Percentiles rank a stretch among this genome's conserved stretches.
Conservation (phyloP, 2,329 filamentous ascomycete genomes). For the Lecanicillium sp. region DNA sequence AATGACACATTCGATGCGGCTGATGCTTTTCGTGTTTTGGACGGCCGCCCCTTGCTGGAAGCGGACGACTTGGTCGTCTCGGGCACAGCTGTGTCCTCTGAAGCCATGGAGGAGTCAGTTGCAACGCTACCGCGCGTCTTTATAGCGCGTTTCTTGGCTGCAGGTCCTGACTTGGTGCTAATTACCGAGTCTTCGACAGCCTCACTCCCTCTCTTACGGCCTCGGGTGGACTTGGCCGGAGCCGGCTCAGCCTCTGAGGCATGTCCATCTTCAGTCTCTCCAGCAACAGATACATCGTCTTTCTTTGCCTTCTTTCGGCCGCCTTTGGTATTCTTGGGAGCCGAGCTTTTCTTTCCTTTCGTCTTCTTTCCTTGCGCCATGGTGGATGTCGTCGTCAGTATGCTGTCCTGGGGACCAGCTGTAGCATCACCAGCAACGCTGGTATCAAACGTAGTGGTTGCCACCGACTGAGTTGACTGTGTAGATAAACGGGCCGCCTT, state of each 20-base stretch:
- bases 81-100: slow-evolving; percentile 32
- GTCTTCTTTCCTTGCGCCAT: slow-evolving; percentile 39
- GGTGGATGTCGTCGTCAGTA: slow-evolving; percentile 51
- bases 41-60: slow-evolving; percentile 27
- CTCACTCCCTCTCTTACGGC: slow-evolving; percentile 58
- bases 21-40: slow-evolving; percentile 38
- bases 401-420: slow-evolving; percentile 48
- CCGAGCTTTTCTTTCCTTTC: slow-evolving; percentile 43
- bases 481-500: slow-evolving; percentile 61
- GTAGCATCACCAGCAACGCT: slow-evolving; percentile 37
- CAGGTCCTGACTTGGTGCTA: slow-evolving; percentile 37
- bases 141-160: slow-evolving; percentile 52
- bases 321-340: slow-evolving; percentile 37
- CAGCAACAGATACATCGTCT: slow-evolving; percentile 32
- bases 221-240: slow-evolving; percentile 35
- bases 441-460: slow-evolving; percentile 42
- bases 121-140: slow-evolving; percentile 41
- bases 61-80: slow-evolving; percentile 24
- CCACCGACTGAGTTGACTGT: slow-evolving; percentile 51
- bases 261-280: slow-evolving; percentile 23
- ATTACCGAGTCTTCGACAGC: slow-evolving; percentile 43
- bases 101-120: slow-evolving; percentile 27
- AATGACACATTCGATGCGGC: slow-evolving; percentile 44
- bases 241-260: slow-evolving; percentile 18
- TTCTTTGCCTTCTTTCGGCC: slow-evolving; percentile 37